A percentile compares a stretch with the other conserved stretches of the same genome.
Conservation (phyloP, 805 yeast genomes). For the Hanseniaspora hatyaiensis region DNA sequence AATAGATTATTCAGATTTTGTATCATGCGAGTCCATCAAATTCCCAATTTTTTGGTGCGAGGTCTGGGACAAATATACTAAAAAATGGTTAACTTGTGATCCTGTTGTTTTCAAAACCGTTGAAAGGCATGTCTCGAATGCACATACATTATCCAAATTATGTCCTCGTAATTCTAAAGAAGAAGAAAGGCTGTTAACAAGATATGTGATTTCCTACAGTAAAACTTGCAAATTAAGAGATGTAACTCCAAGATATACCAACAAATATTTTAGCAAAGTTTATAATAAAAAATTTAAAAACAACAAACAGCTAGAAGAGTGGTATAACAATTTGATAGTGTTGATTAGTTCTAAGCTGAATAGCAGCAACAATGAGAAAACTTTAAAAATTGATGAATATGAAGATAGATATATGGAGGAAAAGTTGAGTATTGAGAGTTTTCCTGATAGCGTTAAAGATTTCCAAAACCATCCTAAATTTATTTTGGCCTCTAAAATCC, state of each 20-base stretch:
- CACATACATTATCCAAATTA: constrained; percentile 37
- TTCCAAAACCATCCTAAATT: constrained; percentile 79
- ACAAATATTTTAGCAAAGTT: constrained; percentile 51
- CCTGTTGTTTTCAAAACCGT: constrained; percentile 55
- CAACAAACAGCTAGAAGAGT: constrained; percentile 42
- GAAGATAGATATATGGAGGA: constrained; percentile 29
- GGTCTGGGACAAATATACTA: constrained; percentile 68
- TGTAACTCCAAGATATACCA: constrained; percentile 71
- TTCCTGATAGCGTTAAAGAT: constrained; percentile 75
- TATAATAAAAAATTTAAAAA: constrained; percentile 60
- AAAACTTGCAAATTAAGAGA: constrained; percentile 55
- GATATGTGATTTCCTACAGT: constrained; percentile 73
- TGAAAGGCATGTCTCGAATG: constrained; percentile 45
- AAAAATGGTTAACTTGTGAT: constrained; percentile 77
- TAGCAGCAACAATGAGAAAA: constrained; percentile 18
- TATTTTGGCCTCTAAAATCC: constrained; percentile 62
- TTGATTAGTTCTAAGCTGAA: constrained; percentile 20
- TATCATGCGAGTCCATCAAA: constrained; percentile 17
- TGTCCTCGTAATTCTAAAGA: constrained; percentile 62
- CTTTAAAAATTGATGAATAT: constrained; percentile 29
- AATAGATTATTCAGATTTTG: constrained; percentile 3
- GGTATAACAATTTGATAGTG: constrained; percentile 44
- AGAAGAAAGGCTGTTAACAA: constrained; percentile 37
- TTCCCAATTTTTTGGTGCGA: constrained; percentile 88
- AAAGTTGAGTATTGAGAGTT: constrained; percentile 63